Conservation (phyloP, 2,329 filamentous ascomycete species). For the Chalara sp. region DNA sequence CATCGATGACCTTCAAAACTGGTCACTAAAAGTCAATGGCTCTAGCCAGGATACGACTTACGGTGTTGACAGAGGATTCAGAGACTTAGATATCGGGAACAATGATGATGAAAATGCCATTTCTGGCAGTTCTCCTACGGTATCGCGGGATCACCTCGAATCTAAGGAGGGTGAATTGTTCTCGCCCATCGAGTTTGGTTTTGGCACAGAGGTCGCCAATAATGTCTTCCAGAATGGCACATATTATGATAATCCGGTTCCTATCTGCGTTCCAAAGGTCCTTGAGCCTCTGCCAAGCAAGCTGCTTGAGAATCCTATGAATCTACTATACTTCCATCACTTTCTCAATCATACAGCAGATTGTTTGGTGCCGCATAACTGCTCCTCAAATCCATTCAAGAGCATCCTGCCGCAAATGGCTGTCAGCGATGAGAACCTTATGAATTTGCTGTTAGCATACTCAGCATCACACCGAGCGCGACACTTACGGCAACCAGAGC, state of each 20-base stretch:
- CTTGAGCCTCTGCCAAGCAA: constrained; percentile 41
- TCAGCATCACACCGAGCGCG: constrained; percentile 78
- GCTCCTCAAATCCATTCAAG: constrained; percentile 45
- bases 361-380: constrained; percentile 44
- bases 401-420: constrained; percentile 53
- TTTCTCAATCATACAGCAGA: constrained; percentile 76
- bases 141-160: constrained; percentile 15
- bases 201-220: constrained; percentile 39
- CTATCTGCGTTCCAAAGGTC: constrained; percentile 47
- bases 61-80: constrained; percentile 64
- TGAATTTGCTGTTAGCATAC: constrained; percentile 73
- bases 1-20: constrained; percentile 12
- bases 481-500: constrained; percentile 66
- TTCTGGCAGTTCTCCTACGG: constrained; percentile 36
- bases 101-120: constrained; percentile 69
- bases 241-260: constrained; percentile 65
- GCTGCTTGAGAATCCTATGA: constrained; percentile 69
- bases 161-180: constrained; percentile 28
- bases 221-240: constrained; percentile 51
- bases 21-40: constrained; percentile 14
- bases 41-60: constrained; percentile 42
- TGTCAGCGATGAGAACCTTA: constrained; percentile 60
- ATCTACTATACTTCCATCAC: constrained; percentile 48
- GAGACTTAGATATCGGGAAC: constrained; percentile 61
- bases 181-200: constrained; percentile 38